Evolutionary conservation across 176 grass and related monocot species (phyloP), one percentile per base, ranked within the genome.

Genomic region (Raddia guianensis): DNA sequence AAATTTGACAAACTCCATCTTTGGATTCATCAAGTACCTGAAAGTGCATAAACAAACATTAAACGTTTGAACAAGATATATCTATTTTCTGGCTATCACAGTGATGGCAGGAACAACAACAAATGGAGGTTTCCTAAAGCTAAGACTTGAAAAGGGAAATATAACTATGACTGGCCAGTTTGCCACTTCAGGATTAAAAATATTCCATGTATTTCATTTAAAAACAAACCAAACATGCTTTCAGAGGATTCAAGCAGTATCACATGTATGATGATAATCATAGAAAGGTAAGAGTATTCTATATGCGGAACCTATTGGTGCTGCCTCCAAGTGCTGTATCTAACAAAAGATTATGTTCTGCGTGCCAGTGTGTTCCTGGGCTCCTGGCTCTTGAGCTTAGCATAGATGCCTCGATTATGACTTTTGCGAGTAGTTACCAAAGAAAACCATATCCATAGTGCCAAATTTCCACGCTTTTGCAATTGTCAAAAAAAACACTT

Each of bases 1-100:
- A 82, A 87, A 89, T 50, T 94, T 91, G 13, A 85, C 84, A 75
- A 91, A 89, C 67, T 91, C 86, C 83, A 79, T 87, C 34, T 89
- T 83, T 54, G 84, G 89, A 63, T 87, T 91, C 86, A 94, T 94
- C 73, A 94, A 64, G 68, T 91, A 91, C 89, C 86, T 89, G 68
- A 57, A 81, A 71, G 68, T 69, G 54, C 45, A 66, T 63, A 46
- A 27, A 9, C 37, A 51, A 18, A 3, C 13, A 6, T 37, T 75
- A 19, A 67, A 50, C 8, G 20, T 32, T 20, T 50, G 53, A 74
- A 72, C 11, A 16, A 8, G 12, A 72, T 9, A 73, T 16, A 44
- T 50, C 11, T 21, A 49, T 48, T 59, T 68, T 12, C 34, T 16
- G 9, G 6, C 52, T 37, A 10, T 47, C 46, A 50, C 13, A 57